Percentiles rank a stretch among this genome's conserved stretches.
phyloP scores from a whole-genome alignment of 2,329 filamentous ascomycete species.

The Cucurbitaria berberidis region DNA sequence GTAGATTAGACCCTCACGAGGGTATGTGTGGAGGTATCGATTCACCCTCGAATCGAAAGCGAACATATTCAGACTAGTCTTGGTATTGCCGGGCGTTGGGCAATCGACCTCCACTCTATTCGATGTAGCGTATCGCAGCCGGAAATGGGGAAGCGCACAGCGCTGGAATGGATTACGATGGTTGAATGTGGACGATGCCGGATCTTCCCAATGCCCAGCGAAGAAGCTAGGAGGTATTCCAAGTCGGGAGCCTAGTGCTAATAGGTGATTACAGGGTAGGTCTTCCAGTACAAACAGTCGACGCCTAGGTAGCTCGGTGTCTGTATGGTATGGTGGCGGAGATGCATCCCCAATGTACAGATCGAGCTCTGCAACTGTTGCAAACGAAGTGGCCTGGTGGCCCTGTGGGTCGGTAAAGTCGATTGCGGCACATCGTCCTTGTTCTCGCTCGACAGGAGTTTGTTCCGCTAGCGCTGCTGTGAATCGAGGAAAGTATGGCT shows the following conservation, averaged over 20 bases:
- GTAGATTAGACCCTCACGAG: background rate
- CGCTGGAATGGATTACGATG: constrained; percentile 12
- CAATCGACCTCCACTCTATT: background rate
- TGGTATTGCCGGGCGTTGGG: too few species aligned
- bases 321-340: background rate
- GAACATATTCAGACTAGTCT: background rate
- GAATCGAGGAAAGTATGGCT: constrained; percentile 10
- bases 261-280: constrained; percentile 12
- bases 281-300: constrained; percentile 16
- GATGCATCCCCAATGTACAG: background rate
- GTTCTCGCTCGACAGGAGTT: constrained; percentile 6
- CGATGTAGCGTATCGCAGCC: background rate
- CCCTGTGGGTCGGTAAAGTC: constrained; percentile 2
- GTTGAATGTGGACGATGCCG: constrained; percentile 13
- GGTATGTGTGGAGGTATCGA: background rate
- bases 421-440: constrained; percentile 6
- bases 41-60: background rate
- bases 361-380: constrained; percentile 3
- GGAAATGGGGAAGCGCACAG: constrained; percentile 7
- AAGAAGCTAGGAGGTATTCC: constrained; percentile 15
- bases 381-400: constrained; percentile 1
- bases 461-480: constrained; percentile 8
- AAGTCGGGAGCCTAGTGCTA: constrained; percentile 11
- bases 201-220: constrained; percentile 16
- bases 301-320: background rate